Evolutionary conservation across 805 yeast genomes (phyloP).

Genomic region (Candida chauliodis): DNA sequence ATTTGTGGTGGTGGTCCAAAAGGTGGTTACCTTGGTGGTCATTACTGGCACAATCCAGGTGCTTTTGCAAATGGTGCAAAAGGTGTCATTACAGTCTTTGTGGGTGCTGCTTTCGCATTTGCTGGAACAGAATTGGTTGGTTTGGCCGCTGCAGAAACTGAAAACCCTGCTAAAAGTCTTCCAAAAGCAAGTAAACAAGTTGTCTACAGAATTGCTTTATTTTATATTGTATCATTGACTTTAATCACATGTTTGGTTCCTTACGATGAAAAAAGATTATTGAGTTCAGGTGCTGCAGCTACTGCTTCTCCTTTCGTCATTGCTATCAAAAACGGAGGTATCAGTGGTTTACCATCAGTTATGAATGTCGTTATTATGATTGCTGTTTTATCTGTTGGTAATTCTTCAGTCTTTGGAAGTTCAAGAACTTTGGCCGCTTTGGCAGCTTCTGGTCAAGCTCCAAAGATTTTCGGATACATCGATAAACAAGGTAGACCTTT

Average conservation of each 20-base stretch:
- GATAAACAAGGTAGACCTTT: conserved; percentile 70
- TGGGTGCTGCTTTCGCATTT: conserved; percentile 37
- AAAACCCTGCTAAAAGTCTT: conserved; percentile 27
- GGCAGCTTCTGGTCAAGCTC: conserved; percentile 61
- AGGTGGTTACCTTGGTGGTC: conserved; percentile 44
- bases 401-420: conserved; percentile 64
- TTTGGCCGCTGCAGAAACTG: conserved; percentile 36
- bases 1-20: conserved; percentile 52
- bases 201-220: conserved; percentile 35
- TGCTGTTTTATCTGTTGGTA: conserved; percentile 71
- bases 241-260: conserved; percentile 26
- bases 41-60: conserved; percentile 37
- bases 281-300: conserved; percentile 46
- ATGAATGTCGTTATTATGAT: conserved; percentile 67
- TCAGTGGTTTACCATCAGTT: conserved; percentile 59
- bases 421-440: conserved; percentile 65
- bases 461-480: conserved; percentile 54
- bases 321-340: conserved; percentile 62
- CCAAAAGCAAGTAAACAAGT: conserved; percentile 38
- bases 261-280: conserved; percentile 21
- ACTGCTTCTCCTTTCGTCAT: conserved; percentile 80
- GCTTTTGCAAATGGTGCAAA: conserved; percentile 43
- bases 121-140: conserved; percentile 37
- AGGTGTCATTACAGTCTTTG: conserved; percentile 33
- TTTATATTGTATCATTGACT: conserved; percentile 29